Evolutionary conservation across 1,284 basidiomycete species (phyloP), one percentile per base, ranked within the genome.

Genomic region (Boletellus deceptivus): DNA sequence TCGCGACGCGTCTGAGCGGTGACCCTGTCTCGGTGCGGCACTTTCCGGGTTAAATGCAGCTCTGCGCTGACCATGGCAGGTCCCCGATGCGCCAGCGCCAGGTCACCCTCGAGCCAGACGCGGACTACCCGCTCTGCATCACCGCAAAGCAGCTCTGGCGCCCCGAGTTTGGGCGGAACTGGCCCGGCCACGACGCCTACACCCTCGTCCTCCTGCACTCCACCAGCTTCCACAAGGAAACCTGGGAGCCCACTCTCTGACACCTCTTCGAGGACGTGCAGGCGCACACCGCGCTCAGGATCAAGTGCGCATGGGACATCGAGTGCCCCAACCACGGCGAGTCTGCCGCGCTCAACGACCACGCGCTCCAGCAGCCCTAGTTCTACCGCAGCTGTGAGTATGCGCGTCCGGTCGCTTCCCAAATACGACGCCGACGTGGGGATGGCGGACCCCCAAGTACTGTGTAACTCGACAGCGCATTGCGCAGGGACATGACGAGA

Each of bases 151-250:
- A 79, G 40, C 80, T 81, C 56, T 78, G 73, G 74, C 54, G 68
- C n/a, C 64, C 73, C 5, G 67, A 70, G 35, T 65, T 72, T 46
- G 70, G 71, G 18, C 55, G 55, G 1, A 53, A 72, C 52, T 62
- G 64, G 41, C 56, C 59, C 18, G 57, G 61, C 42, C 67, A 67
- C 9, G 63, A 72, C 31, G 78, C 77, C 2, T 60, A 76, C 50
- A 84, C 82, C 0, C 68, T 84, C 24, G 69, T 85, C 36, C 59
- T 82, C 20, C 69, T 84, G 4, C 83, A 85, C 59, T 78, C 81
- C 2, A 84, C 83, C 3, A 82, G 81, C 59, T 83, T 82, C 59
- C 82, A 83, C 68, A 85, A 84, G 61, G 83, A 85, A 63, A 80
- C 75, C 2, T 85, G 82, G 83, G 79, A 82, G 55, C 80, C 83